Evolutionary conservation across 306 rosid species (phyloP).

Genomic region (Glycine tomentella): DNA sequence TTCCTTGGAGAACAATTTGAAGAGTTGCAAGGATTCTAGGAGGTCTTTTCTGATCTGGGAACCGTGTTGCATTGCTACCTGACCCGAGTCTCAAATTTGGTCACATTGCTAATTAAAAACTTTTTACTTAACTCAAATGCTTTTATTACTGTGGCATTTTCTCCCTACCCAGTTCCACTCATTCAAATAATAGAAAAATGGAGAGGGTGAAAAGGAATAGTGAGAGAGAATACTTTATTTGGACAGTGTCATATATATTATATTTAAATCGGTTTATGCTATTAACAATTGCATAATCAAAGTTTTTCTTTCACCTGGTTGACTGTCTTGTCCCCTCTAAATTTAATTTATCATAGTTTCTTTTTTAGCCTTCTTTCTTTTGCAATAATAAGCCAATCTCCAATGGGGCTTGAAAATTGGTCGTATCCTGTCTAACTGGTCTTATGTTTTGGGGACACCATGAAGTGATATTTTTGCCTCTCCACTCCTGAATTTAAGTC

Average conservation of each 20-base stretch:
- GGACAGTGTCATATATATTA: slow-evolving; percentile 39
- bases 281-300: slow-evolving; percentile 17
- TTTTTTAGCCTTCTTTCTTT: slow-evolving; percentile 15
- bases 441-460: slow-evolving; percentile 58
- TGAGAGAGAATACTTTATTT: slow-evolving; percentile 30
- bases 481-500: too few species aligned
- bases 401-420: slow-evolving; percentile 53
- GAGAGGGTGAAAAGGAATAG: background rate
- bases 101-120: slow-evolving; percentile 33
- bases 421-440: slow-evolving; percentile 47
- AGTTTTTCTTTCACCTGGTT: slow-evolving; percentile 53
- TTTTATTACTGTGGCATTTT: background rate
- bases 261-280: slow-evolving; percentile 4
- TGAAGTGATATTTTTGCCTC: slow-evolving; percentile 52
- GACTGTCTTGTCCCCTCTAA: slow-evolving; percentile 37
- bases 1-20: slow-evolving; percentile 43
- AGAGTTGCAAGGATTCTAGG: slow-evolving; percentile 70
- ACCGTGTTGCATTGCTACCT: slow-evolving; percentile 82
- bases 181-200: slow-evolving; percentile 42
- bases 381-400: slow-evolving; percentile 20
- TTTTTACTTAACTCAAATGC: slow-evolving; percentile 20
- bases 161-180: slow-evolving; percentile 37
- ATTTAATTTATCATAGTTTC: slow-evolving; percentile 12
- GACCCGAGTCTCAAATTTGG: slow-evolving; percentile 35
- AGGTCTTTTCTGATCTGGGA: slow-evolving; percentile 72